Evolutionary conservation across 305 asterid species (phyloP), one percentile per base, ranked within the genome.

Genomic region (Fraxinus greggii): DNA sequence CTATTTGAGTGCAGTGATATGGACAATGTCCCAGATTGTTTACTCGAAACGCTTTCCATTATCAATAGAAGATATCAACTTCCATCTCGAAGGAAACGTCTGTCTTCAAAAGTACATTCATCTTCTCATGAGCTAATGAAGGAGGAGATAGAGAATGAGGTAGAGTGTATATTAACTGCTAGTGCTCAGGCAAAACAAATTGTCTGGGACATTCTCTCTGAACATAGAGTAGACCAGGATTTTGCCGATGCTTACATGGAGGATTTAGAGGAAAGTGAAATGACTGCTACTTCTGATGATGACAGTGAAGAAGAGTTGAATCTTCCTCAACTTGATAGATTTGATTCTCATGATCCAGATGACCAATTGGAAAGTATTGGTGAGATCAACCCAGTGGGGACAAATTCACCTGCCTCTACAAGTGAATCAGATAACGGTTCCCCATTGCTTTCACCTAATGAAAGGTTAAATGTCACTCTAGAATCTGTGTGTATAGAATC

Each of bases 181-280:
- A 93, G 98, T 86, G 95, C 98, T 87, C 95, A 91, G 89, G 90
- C 87, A 35, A 94, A 91, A 89, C 95, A 90, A 87, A 86, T 93
- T 83, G 82, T 92, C 12, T 87, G 90, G 87, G 91, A 90, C 84
- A 74, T 83, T 61, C 88, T 87, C 82, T 86, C 89, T 75, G 88
- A 87, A 80, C 86, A 87, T 80, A 91, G 85, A 76, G 83, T 92
- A 84, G 97, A 92, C 80, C 87, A 86, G 67, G 92, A 94, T 77
- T 94, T 89, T 92, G 89, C 91, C 26, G 78, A 70, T 79, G 97
- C 95, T 35, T 92, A 90, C 86, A 33, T 90, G 89, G 97, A 91
- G 80, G 89, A 90, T 78, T 83, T 83, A 56, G 89, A 78, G 77
- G 91, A 83, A 81, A 81, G 81, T 81, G 93, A 86, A 77, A 76